Percentiles rank a stretch among this genome's conserved stretches.
Conservation (phyloP, 1,139 yeast species). For the Kodamaea ohmeri region DNA sequence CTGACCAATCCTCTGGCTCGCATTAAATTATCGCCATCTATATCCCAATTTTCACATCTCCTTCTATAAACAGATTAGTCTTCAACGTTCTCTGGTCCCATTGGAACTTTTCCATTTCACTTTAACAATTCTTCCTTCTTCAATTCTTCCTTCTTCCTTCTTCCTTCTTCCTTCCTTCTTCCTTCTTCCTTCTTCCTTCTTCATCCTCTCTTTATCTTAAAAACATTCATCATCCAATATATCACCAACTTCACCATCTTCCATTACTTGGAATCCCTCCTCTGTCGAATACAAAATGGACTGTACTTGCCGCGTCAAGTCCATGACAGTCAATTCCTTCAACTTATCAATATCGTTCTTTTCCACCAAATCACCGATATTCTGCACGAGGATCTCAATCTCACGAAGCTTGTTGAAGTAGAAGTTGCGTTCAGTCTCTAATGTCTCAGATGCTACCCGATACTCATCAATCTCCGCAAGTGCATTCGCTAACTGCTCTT, state of each 20-base stretch:
- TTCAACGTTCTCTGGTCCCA: not conserved
- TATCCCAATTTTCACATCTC: too few species aligned
- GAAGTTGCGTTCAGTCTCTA: constrained; percentile 81
- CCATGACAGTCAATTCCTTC: constrained; percentile 29
- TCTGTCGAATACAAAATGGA: constrained; percentile 77
- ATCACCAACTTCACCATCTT: constrained; percentile 8
- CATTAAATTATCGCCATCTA: too few species aligned
- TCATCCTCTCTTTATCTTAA: not conserved
- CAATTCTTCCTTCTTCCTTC: too few species aligned
- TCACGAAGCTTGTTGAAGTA: constrained; percentile 87
- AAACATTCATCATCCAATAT: constrained; percentile 12
- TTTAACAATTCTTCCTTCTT: not conserved
- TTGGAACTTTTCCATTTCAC: not conserved
- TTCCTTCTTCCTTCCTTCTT: not conserved
- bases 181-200: not conserved
- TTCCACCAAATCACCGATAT: constrained; percentile 48
- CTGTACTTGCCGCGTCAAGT: constrained; percentile 62
- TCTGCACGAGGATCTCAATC: constrained; percentile 76
- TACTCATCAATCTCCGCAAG: constrained; percentile 48
- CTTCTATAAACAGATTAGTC: too few species aligned
- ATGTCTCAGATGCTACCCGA: constrained; percentile 51
- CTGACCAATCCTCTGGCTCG: too few species aligned
- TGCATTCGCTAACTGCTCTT: not conserved
- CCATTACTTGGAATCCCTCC: constrained; percentile 60
- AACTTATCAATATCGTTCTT: constrained; percentile 29